Evolutionary conservation across 306 rosid genomes (phyloP), one percentile per base, ranked within the genome.

Genomic region (Begonia loranthoides): DNA sequence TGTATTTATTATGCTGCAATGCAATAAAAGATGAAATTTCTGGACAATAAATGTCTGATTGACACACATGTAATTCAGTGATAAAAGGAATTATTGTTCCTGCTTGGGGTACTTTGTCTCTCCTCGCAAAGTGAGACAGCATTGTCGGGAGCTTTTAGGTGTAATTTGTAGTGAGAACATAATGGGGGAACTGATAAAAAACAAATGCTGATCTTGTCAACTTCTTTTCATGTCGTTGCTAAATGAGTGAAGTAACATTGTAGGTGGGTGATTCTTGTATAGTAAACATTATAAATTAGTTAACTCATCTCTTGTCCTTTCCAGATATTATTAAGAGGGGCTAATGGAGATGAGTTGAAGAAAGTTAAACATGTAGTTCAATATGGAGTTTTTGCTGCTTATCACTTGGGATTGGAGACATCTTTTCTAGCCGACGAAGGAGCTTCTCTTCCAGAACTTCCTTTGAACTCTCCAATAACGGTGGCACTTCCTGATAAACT

Each of bases 401-500:
- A 86, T 77, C 96, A 92, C 68, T 84, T 92, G 74, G 96, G 94
- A 61, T 15, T 92, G 77, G 99, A 92, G 83, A 87, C 94, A 47
- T 92, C 94, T 58, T 92, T 92, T 72, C 99, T 92, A 60, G 99
- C 99, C 40, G 96, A 92, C 40, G 99, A 92, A 79, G 96, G 99
- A 62, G 99, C 87, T 56, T 73, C 93, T 55, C 55, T 92, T 63
- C 99, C 99, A 17, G 99, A 83, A 66, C 68, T 86, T 60, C 93
- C 87, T 14, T 68, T 83, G 46, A 75, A 76, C 65, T 70, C 89
- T 68, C 81, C 80, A 54, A 61, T 81, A 59, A 67, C 78, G n/a
- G 90, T 86, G 69, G 77, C 84, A 19, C 80, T 92, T 73, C 96
- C 96, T 21, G 64, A 81, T 64, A 83, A 68, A 50, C 39, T 84